A percentile compares a stretch with the other conserved stretches of the same genome.
Conservation (phyloP, 2,329 filamentous ascomycete species). For the Clathrospora elynae region DNA sequence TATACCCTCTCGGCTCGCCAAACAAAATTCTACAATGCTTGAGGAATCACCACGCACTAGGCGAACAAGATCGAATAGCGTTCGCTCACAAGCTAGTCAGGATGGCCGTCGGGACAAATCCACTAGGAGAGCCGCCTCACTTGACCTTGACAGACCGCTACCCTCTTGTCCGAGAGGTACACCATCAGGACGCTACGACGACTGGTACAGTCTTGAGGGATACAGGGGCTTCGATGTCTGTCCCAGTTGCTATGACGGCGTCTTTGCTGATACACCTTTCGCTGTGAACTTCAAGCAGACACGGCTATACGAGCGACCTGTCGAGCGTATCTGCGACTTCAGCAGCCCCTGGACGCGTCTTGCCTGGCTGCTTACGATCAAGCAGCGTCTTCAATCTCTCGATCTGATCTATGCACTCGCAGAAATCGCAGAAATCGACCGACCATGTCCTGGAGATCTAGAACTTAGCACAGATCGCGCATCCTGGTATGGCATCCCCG, state of each 20-base stretch:
- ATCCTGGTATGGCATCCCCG: constrained; percentile 76
- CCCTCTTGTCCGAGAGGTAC: constrained; percentile 71
- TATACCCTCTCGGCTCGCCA: constrained; percentile 18
- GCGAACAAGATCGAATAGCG: constrained; percentile 34
- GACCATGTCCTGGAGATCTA: constrained; percentile 63
- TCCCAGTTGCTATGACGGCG: constrained; percentile 73
- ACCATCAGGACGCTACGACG: constrained; percentile 66
- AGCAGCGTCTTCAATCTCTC: constrained; percentile 69
- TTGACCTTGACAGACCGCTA: constrained; percentile 33
- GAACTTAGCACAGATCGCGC: constrained; percentile 57
- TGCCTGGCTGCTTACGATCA: constrained; percentile 79
- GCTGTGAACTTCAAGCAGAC: constrained; percentile 68
- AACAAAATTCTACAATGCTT: constrained; percentile 8
- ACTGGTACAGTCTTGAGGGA: constrained; percentile 80
- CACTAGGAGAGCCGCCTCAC: constrained; percentile 9
- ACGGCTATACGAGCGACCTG: constrained; percentile 61
- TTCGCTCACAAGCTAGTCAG: constrained; percentile 31
- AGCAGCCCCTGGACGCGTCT: constrained; percentile 82
- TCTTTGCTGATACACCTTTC: constrained; percentile 72
- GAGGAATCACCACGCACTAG: constrained; percentile 32
- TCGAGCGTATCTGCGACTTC: constrained; percentile 75
- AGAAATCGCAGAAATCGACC: constrained; percentile 61
- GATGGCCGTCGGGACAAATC: constrained; percentile 31
- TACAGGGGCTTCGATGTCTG: constrained; percentile 79
- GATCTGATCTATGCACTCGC: constrained; percentile 72